Evolutionary conservation across 768 basidiomycete species (phyloP).

Genomic region (Porpolomopsis calyptriformis): DNA sequence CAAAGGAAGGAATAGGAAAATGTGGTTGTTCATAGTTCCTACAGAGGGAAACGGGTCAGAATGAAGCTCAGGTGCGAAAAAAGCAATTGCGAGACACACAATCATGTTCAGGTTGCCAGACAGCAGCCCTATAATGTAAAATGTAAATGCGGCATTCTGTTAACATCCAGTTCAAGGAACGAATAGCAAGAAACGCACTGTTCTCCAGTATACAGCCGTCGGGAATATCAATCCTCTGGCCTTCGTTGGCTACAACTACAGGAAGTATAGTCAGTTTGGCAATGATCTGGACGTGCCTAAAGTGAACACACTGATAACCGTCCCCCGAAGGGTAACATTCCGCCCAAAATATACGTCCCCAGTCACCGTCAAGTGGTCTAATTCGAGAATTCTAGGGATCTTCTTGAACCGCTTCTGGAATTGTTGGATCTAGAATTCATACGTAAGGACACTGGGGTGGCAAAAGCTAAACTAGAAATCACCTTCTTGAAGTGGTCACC

Average conservation of each 20-base stretch:
- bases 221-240: conserved; percentile 72
- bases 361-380: conserved; percentile 90
- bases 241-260: conserved; percentile 67
- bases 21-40: conserved; percentile 6
- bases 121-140: conserved; percentile 41
- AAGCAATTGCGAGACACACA: conserved; percentile 22
- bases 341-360: conserved; percentile 88
- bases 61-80: background rate
- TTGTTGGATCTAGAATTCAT: conserved; percentile 47
- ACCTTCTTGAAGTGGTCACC: conserved; percentile 97
- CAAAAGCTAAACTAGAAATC: conserved; percentile 6
- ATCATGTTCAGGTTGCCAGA: conserved; percentile 84
- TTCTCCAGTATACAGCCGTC: conserved; percentile 76
- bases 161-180: background rate
- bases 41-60: background rate
- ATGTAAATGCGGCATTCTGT: background rate
- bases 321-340: conserved; percentile 77
- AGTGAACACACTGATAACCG: conserved; percentile 56
- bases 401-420: conserved; percentile 95
- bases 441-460: background rate
- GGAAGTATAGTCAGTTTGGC: background rate
- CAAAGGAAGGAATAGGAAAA: no score
- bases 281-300: background rate
- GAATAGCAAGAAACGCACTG: conserved; percentile 24
- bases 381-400: conserved; percentile 81